A percentile compares a stretch with the other conserved stretches of the same genome.
phyloP scores from a whole-genome alignment of 805 yeast genomes.

The Saccharomycopsis javanensis region DNA sequence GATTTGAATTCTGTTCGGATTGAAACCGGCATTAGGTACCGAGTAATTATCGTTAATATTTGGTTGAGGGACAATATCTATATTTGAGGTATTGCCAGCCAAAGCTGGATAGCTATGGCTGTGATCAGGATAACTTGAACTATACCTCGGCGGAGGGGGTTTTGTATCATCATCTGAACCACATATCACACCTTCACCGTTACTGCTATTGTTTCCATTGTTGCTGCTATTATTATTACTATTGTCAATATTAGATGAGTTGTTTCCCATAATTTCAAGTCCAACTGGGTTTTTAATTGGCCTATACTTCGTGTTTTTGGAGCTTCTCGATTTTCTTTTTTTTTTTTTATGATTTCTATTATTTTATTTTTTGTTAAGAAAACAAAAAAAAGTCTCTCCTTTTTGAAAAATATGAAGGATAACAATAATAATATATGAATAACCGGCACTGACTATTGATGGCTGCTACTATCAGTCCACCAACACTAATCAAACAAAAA shows the following conservation, averaged over 20 bases:
- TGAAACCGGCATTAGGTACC: background rate
- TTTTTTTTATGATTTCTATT: background rate
- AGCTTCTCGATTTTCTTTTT: too few species aligned
- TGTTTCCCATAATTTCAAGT: background rate
- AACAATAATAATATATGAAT: too few species aligned
- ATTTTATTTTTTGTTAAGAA: too few species aligned
- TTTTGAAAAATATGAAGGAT: too few species aligned
- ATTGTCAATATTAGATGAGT: background rate
- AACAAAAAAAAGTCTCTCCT: too few species aligned
- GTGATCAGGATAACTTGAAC: background rate
- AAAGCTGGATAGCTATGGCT: background rate
- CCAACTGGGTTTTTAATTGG: too few species aligned
- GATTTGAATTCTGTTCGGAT: background rate
- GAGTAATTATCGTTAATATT: background rate
- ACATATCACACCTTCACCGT: conserved; percentile 1
- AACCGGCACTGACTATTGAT: too few species aligned
- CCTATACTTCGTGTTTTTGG: too few species aligned
- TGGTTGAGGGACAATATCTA: background rate
- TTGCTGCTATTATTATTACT: background rate
- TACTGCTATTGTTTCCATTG: conserved; percentile 1
- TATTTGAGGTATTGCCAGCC: background rate
- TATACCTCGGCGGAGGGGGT: conserved; percentile 20
- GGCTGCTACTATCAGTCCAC: too few species aligned
- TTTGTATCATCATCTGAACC: conserved; percentile 13
- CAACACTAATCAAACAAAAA: too few species aligned